phyloP scores from a whole-genome alignment of 139 green algal genomes.

The Chlamydomonas incerta region DNA sequence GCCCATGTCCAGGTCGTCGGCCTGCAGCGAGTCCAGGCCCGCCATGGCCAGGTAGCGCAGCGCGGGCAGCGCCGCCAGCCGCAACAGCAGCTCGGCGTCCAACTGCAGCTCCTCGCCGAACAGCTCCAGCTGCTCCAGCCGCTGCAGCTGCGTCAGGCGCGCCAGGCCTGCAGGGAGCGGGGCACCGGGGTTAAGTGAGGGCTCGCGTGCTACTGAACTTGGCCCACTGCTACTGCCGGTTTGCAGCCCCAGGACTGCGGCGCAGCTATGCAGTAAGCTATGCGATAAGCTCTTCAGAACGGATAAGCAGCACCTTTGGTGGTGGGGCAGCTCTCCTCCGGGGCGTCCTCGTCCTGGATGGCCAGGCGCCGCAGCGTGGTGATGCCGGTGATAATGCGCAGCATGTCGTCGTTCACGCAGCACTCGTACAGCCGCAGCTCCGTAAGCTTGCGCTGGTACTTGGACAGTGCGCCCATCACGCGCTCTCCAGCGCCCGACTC shows the following conservation, averaged over 20 bases:
- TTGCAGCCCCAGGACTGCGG: too few relatives aligned
- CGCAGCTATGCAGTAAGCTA: too few relatives aligned
- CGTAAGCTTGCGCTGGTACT: conserved; percentile 31
- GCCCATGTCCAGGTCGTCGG: not conserved
- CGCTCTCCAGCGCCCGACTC: conserved; percentile 30
- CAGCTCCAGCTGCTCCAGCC: conserved; percentile 40
- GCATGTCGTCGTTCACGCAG: conserved; percentile 40
- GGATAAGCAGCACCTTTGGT: conserved; percentile 47
- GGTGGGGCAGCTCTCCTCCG: conserved; percentile 39
- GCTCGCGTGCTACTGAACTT: too few relatives aligned
- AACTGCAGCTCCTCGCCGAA: conserved; percentile 45
- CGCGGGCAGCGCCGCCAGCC: conserved; percentile 25
- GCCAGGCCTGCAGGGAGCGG: not conserved
- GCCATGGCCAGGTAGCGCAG: conserved; percentile 44
- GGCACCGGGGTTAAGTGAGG: too few relatives aligned
- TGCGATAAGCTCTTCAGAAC: too few relatives aligned
- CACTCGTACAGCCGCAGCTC: conserved; percentile 38
- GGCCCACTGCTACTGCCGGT: too few relatives aligned
- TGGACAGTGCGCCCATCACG: not conserved
- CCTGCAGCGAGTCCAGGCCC: conserved; percentile 34
- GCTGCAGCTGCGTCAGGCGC: conserved; percentile 22
- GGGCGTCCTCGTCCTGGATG: conserved; percentile 39
- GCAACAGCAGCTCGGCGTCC: conserved; percentile 20
- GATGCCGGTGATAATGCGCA: conserved; percentile 15
- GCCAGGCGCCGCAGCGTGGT: conserved; percentile 4